Percentiles rank a stretch among this genome's conserved stretches.
Evolutionary conservation across 495 filamentous ascomycete genomes (phyloP).

Genomic region (Trypethelium eluteriae): DNA sequence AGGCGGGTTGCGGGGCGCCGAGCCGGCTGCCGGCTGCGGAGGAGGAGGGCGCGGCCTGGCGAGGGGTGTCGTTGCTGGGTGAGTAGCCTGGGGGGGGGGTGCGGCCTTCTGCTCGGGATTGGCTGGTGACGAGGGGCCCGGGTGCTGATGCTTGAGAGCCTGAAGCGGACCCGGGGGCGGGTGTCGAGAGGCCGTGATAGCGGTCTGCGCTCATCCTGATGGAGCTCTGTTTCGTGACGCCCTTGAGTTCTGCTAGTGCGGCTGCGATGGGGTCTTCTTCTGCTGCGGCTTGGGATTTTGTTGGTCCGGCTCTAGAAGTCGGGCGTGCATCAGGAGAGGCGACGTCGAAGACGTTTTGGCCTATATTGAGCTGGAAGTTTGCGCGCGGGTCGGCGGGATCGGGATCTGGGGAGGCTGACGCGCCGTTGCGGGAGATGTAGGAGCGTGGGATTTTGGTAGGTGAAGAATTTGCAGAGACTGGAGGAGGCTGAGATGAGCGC

Average conservation of each 20-base stretch:
- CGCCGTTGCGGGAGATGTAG: slow-evolving; percentile 22
- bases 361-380: slow-evolving; percentile 91
- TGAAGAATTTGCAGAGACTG: slow-evolving; percentile 31
- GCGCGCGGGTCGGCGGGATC: slow-evolving; percentile 91
- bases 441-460: slow-evolving; percentile 27
- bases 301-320: slow-evolving; percentile 19
- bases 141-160: background rate
- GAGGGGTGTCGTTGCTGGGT: slow-evolving; percentile 41
- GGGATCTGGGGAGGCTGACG: slow-evolving; percentile 51
- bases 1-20: slow-evolving; percentile 83
- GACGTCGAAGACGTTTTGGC: slow-evolving; percentile 93
- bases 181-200: slow-evolving; percentile 84
- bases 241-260: slow-evolving; percentile 87
- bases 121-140: background rate
- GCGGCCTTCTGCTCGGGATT: background rate
- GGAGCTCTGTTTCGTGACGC: slow-evolving; percentile 66
- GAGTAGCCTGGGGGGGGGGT: slow-evolving; percentile 2
- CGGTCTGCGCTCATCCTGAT: slow-evolving; percentile 83
- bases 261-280: slow-evolving; percentile 82
- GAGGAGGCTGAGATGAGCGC: slow-evolving; percentile 27
- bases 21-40: slow-evolving; percentile 66
- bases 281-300: slow-evolving; percentile 39
- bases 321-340: slow-evolving; percentile 59
- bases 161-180: slow-evolving; percentile 43
- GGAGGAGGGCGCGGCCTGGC: too few species aligned